Percentiles rank a stretch among this genome's conserved stretches.
These are phyloP conservation scores for Dendrobium officinale DNA, from an alignment of 106 monocot species.

Conservation along the genomic window DNA sequence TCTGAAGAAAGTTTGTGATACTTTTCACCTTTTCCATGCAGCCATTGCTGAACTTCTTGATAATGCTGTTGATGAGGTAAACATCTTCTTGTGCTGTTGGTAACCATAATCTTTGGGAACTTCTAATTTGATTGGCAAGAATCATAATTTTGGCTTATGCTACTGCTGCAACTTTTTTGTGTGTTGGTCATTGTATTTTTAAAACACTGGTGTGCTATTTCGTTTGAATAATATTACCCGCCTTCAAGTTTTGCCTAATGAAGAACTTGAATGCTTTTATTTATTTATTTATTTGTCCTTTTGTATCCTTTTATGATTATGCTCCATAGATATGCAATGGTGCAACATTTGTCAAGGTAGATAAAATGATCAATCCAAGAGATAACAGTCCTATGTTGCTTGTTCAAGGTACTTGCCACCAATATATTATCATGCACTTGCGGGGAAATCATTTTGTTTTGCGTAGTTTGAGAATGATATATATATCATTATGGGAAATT, in stretches of 20 bases:
- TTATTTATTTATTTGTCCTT: neutral
- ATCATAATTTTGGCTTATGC: neutral
- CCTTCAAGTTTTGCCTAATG: neutral
- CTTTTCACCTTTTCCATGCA: slow-evolving; percentile 20
- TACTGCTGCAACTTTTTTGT: neutral
- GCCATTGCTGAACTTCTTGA: slow-evolving; percentile 94
- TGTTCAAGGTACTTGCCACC: slow-evolving; percentile 53
- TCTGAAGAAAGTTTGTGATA: neutral
- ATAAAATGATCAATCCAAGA: slow-evolving; percentile 48
- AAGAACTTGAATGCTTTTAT: neutral
- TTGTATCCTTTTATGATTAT: neutral
- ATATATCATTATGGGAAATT: slow-evolving; percentile 1
- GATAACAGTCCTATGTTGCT: slow-evolving; percentile 65
- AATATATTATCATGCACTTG: neutral
- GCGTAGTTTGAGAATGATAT: neutral
- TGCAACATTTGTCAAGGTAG: slow-evolving; percentile 76
- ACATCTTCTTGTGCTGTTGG: neutral
- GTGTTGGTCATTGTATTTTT: neutral
- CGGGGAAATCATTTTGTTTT: neutral
- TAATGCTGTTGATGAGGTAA: slow-evolving; percentile 94
- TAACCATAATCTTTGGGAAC: neutral
- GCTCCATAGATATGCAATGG: slow-evolving; percentile 56
- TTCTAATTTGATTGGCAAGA: neutral
- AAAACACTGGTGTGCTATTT: neutral
- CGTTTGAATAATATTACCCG: neutral